Evolutionary conservation across 306 rosid species (phyloP), one percentile per base, ranked within the genome.

Genomic region (Prunus padus): DNA sequence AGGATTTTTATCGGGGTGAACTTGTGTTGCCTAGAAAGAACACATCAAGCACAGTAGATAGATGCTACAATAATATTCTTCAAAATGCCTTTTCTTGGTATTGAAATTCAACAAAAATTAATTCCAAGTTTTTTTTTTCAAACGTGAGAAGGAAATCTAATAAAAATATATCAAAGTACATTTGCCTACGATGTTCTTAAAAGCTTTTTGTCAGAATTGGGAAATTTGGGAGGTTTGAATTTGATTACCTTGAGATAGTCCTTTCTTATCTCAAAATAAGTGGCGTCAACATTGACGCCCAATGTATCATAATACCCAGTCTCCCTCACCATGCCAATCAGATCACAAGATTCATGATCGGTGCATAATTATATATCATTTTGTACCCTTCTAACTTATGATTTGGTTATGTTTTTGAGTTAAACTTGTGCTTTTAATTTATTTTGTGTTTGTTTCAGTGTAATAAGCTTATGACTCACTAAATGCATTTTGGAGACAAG

Each of bases 1-100:
- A 54, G 67, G 91, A 79, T 93, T 93, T 86, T 90, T 93, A 79
- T 93, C 98, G 9, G 98, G 98, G 84, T 93, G 98, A 82, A 89
- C 98, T 77, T 69, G 5, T 82, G 93, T 93, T 57, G 98, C 98
- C 97, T 93, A 72, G 57, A 67, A 76, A 75, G 28, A 65, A 44
- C 33, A 81, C 50, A 57, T 3, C 54, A 54, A 63, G 4, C 50
- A 11, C 56, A 15, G 4, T 45, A 4, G 26, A 54, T 6, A 28
- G 69, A 37, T 18, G 25, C 50, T 44, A 55, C 23, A 44, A 77
- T 23, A 37, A 37, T 37, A 37, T 7, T 0, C 11, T 11, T 16
- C 68, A 37, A 42, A 37, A 11, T 20, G n/a, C 50, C 11, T 51
- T 52, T 20, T 5, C 72, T 22, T 45, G 22, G 12, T 67, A 46